A percentile compares a stretch with the other conserved stretches of the same genome.
Evolutionary conservation across 768 basidiomycete genomes (phyloP).

Genomic region (Calocybe indica): DNA sequence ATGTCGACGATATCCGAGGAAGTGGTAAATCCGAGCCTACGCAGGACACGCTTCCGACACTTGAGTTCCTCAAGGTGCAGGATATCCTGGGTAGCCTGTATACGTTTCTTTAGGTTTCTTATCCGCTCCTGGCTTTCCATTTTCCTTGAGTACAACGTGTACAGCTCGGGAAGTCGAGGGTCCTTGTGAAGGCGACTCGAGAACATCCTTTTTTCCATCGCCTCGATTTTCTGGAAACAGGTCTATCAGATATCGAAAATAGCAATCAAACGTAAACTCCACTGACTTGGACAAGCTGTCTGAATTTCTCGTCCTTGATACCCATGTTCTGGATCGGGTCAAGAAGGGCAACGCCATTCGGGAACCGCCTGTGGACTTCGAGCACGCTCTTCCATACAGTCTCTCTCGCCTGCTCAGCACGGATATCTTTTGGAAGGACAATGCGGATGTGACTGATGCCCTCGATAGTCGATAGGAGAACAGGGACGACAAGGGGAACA

Average conservation of each 20-base stretch:
- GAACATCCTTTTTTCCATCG: slow-evolving; percentile 83
- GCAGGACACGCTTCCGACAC: slow-evolving; percentile 87
- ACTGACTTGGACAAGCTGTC: slow-evolving; percentile 72
- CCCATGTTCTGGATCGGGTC: slow-evolving; percentile 95
- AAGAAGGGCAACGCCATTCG: slow-evolving; percentile 77
- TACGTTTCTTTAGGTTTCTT: slow-evolving; percentile 76
- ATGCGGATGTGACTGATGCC: slow-evolving; percentile 83
- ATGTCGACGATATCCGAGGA: slow-evolving; percentile 91
- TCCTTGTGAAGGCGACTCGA: slow-evolving; percentile 76
- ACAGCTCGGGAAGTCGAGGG: slow-evolving; percentile 72
- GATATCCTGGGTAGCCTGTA: slow-evolving; percentile 86
- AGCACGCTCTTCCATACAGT: slow-evolving; percentile 86
- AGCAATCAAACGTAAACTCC: background rate
- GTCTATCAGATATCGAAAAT: background rate
- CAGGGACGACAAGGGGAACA: slow-evolving; percentile 80
- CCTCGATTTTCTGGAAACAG: slow-evolving; percentile 72
- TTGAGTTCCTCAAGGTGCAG: slow-evolving; percentile 96
- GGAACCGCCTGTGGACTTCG: slow-evolving; percentile 89
- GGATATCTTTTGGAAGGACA: slow-evolving; percentile 85
- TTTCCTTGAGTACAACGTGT: slow-evolving; percentile 76
- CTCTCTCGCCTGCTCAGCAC: slow-evolving; percentile 67
- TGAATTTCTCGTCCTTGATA: slow-evolving; percentile 93
- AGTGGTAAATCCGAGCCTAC: slow-evolving; percentile 87
- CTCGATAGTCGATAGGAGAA: slow-evolving; percentile 82
- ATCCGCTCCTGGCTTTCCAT: slow-evolving; percentile 63